Conservation (phyloP, 176 grass and related monocot genomes). For the Rhynchospora pubera region DNA sequence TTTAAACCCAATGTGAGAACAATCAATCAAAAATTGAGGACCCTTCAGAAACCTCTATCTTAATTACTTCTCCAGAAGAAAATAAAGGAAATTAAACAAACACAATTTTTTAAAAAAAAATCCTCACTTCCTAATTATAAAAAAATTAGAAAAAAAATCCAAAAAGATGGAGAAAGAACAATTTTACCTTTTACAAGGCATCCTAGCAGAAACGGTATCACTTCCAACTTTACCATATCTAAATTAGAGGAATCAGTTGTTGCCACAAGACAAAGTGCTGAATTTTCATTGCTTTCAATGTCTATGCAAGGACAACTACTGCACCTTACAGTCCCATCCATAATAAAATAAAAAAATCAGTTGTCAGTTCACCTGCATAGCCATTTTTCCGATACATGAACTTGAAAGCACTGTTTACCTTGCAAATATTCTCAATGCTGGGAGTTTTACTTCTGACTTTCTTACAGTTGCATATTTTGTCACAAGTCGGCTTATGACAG, state of each 20-base stretch:
- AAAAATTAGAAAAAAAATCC: background rate
- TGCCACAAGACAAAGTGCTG: constrained; percentile 52
- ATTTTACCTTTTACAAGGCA: constrained; percentile 62
- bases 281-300: constrained; percentile 1
- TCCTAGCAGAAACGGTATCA: constrained; percentile 55
- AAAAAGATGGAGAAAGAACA: constrained; percentile 1
- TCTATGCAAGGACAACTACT: constrained; percentile 1
- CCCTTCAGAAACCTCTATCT: background rate
- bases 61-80: background rate
- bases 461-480: constrained; percentile 35
- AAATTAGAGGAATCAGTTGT: constrained; percentile 41
- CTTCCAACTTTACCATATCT: constrained; percentile 46
- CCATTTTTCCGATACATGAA: background rate
- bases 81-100: constrained; percentile 7
- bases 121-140: background rate
- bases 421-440: constrained; percentile 34
- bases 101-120: background rate
- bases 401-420: constrained; percentile 34
- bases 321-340: background rate
- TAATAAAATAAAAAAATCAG: constrained; percentile 8
- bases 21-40: background rate
- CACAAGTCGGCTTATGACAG: constrained; percentile 40
- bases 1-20: background rate
- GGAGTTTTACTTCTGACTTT: constrained; percentile 36
- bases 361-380: background rate